Conservation (phyloP, 345 rosid genomes). For the Populus euphratica region DNA sequence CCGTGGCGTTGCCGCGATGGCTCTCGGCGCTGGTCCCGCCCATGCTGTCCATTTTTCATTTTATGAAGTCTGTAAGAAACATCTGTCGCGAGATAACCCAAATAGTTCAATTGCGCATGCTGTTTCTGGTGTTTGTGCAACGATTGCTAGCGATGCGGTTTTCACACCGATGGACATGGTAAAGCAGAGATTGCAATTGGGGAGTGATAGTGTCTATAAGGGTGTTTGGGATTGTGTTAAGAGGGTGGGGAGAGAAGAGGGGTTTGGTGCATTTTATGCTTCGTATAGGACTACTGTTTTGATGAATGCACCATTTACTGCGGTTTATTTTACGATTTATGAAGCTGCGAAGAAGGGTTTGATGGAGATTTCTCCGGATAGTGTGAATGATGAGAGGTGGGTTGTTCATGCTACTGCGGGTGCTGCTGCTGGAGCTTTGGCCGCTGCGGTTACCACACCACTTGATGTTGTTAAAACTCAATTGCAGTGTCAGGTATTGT, state of each 20-base stretch:
- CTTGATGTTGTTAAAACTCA: constrained; percentile 95
- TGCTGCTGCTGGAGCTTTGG: constrained; percentile 89
- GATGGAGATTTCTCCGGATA: constrained; percentile 70
- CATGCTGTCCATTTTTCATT: constrained; percentile 95
- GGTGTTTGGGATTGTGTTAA: constrained; percentile 80
- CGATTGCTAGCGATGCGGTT: constrained; percentile 88
- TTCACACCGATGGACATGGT: constrained; percentile 98
- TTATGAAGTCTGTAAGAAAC: constrained; percentile 73
- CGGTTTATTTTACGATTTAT: constrained; percentile 84
- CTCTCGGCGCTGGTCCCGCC: constrained; percentile 98
- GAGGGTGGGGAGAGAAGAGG: constrained; percentile 76
- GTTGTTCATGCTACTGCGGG: constrained; percentile 93
- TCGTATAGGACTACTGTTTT: constrained; percentile 91
- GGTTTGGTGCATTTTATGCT: constrained; percentile 79
- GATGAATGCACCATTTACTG: constrained; percentile 97
- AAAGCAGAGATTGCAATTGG: constrained; percentile 90
- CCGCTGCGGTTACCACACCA: constrained; percentile 76
- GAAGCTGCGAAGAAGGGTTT: constrained; percentile 80
- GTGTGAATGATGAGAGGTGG: constrained; percentile 60
- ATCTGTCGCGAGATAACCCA: constrained; percentile 60
- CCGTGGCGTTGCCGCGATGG: constrained; percentile 97
- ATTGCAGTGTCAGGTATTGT: constrained; percentile 93
- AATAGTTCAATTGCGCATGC: constrained; percentile 81
- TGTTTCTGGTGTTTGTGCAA: constrained; percentile 80
- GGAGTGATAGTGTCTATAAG: constrained; percentile 45